Evolutionary conservation across 345 rosid species (phyloP).

Genomic region (Citropsis articulata): DNA sequence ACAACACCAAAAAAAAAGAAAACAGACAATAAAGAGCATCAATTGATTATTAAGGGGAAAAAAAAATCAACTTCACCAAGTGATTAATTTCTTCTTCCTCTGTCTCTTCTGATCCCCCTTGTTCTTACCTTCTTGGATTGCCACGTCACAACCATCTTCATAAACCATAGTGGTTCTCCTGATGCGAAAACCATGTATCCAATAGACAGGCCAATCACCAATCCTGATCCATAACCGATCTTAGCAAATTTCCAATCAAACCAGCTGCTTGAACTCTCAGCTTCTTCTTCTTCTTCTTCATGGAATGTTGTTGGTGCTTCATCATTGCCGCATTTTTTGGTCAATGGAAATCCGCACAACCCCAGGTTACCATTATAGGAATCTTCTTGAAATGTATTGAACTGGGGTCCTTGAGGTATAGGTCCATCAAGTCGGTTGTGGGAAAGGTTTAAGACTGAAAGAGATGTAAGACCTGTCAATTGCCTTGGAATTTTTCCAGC

Average conservation of each 20-base stretch:
- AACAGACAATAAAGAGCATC: too few species aligned
- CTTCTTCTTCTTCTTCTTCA: neutral
- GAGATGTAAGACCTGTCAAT: neutral
- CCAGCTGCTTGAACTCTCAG: too few species aligned
- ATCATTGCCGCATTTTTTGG: neutral
- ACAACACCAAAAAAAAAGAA: too few species aligned
- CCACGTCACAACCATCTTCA: neutral
- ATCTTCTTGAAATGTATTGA: neutral
- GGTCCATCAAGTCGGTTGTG: neutral
- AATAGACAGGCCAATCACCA: neutral
- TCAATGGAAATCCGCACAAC: neutral
- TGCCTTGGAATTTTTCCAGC: neutral
- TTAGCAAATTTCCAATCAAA: neutral
- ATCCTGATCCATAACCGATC: neutral
- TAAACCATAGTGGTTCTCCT: conserved; percentile 1
- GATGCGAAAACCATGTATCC: conserved; percentile 10
- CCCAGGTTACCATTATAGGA: neutral
- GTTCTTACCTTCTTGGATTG: neutral
- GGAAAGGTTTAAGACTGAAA: neutral
- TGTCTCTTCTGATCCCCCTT: neutral
- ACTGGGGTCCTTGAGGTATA: neutral
- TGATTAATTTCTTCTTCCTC: neutral
- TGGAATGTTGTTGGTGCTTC: neutral
- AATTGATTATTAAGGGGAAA: too few species aligned
- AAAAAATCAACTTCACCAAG: too few species aligned